Evolutionary conservation across 1,139 yeast species (phyloP), one percentile per base, ranked within the genome.

Genomic region (Taiozyma sp.): DNA sequence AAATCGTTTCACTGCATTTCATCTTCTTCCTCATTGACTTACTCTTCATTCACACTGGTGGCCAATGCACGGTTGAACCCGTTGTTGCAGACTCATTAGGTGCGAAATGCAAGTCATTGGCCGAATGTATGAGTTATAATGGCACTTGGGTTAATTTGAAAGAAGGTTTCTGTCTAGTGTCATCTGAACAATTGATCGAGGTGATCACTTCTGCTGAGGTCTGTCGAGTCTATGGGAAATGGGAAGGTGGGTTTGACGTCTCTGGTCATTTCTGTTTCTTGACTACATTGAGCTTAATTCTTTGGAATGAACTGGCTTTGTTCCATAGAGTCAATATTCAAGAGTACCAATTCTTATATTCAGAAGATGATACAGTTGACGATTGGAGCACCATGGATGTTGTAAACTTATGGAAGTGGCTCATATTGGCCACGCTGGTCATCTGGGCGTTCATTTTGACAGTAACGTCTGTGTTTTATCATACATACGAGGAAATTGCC

Each of bases 211-310:
- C 56, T 21, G 62, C 63, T 6, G 53, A 57, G 39, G 43, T 44
- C 11, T 61, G 65, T 45, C 46, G 52, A 19, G 26, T 44, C 8
- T 66, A 68, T 22, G 75, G 75, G 1, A 52, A 52, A 28, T 83
- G 88, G 85, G 63, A 62, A 6, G 76, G 79, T 40, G 85, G 85
- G 4, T 80, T 80, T 55, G 88, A 83, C 61, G 65, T 77, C 1
- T 81, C 88, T 29, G 88, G 90, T 0, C 90, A 84, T 62, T 77
- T 75, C 53, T 78, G 79, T 57, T 73, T 82, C 45, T 57, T 82
- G 4, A 65, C 75, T 2, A 75, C 80, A n/a, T 67, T 77, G 43
- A 74, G 81, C 50, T 58, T 78, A 52, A 64, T 79, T 8, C 52
- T 77, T 3, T 66, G 77, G 70, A 61, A 68, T 44, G 79, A 73